Conservation (phyloP, 805 yeast species). For the Ogataea wickerhamii region DNA sequence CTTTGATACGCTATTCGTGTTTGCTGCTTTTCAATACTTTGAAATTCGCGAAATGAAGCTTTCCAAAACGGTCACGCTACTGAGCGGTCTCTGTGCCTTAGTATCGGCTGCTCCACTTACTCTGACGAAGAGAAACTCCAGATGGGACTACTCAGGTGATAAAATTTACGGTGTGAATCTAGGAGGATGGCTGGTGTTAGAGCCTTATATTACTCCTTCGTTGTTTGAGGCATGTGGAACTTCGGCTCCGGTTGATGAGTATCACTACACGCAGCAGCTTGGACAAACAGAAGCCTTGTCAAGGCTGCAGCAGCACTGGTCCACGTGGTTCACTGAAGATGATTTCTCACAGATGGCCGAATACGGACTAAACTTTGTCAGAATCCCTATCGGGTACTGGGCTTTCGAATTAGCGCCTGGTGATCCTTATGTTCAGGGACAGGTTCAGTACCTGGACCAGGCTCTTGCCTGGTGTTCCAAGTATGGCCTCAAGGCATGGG, state of each 20-base stretch:
- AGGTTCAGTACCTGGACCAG: conserved; percentile 62
- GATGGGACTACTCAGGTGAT: conserved; percentile 31
- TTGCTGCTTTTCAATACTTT: neutral
- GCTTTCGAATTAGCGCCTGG: conserved; percentile 59
- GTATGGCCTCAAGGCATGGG: conserved; percentile 71
- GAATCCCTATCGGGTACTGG: conserved; percentile 96
- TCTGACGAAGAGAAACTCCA: conserved; percentile 28
- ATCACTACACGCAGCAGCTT: conserved; percentile 54
- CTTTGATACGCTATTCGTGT: no score
- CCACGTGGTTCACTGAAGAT: conserved; percentile 65
- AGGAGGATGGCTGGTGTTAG: conserved; percentile 90
- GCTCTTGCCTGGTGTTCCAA: conserved; percentile 75
- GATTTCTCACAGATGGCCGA: conserved; percentile 61
- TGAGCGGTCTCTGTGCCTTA: conserved; percentile 7
- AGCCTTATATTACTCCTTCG: conserved; percentile 83
- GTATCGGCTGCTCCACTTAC: conserved; percentile 23
- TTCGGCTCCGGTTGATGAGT: conserved; percentile 74
- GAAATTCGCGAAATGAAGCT: conserved; percentile 13
- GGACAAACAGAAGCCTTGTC: conserved; percentile 57
- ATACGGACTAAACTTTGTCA: conserved; percentile 75
- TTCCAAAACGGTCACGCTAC: conserved; percentile 1
- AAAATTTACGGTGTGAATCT: conserved; percentile 63
- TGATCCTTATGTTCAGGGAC: conserved; percentile 90
- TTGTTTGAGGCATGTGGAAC: conserved; percentile 53
- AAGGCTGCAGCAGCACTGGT: conserved; percentile 70